phyloP scores from a whole-genome alignment of 345 rosid species.

The Gossypium ekmanianum region DNA sequence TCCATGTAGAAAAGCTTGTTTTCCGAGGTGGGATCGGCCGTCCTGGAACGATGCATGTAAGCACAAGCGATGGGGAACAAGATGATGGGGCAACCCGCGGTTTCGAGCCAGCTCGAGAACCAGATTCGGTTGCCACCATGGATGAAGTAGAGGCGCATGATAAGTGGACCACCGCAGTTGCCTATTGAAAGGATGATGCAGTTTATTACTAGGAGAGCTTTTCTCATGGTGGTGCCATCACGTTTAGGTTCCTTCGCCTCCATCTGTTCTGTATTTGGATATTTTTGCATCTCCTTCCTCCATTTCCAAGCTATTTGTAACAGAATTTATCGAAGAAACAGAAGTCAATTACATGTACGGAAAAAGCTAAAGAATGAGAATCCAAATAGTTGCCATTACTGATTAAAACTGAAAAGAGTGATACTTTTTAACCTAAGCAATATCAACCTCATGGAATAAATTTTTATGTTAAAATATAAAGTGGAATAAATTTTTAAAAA shows the following conservation, averaged over 20 bases:
- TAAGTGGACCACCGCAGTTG: conserved; percentile 59
- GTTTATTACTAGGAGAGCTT: conserved; percentile 46
- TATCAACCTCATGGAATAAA: no score
- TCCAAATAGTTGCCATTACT: no score
- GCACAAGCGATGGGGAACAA: conserved; percentile 37
- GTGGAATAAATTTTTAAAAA: no score
- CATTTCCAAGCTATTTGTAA: no score
- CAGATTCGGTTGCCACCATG: conserved; percentile 70
- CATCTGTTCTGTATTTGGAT: not conserved
- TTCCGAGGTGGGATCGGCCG: not conserved
- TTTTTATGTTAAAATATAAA: no score
- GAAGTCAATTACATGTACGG: no score
- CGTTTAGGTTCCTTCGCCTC: not conserved
- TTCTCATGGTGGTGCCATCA: conserved; percentile 15
- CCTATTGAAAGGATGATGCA: conserved; percentile 52
- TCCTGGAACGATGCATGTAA: conserved; percentile 39
- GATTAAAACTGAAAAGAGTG: no score
- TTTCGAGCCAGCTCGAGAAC: conserved; percentile 70
- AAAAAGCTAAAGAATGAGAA: no score
- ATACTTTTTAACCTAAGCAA: no score
- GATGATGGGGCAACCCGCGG: conserved; percentile 58
- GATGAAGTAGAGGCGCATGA: conserved; percentile 71
- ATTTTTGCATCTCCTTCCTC: not conserved
- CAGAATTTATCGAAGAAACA: no score
- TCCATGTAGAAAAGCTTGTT: conserved; percentile 39